These are phyloP conservation scores for Candida adriatica DNA, from an alignment of 805 yeast species.

Conservation along the genomic window DNA sequence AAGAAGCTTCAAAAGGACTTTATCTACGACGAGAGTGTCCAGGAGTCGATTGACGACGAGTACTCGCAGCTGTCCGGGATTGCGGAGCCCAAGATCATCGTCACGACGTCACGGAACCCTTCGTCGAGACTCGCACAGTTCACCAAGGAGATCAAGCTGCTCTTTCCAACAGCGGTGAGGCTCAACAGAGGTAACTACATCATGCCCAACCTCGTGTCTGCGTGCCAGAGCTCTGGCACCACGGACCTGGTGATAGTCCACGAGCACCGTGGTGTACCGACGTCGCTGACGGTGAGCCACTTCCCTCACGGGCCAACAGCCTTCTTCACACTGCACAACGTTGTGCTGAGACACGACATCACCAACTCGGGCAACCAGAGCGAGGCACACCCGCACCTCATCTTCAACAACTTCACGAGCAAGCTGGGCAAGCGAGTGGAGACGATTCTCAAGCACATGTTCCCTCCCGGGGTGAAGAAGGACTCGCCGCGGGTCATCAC, in stretches of 20 bases:
- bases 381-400: conserved; percentile 89
- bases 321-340: conserved; percentile 89
- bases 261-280: conserved; percentile 98
- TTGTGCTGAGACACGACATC: conserved; percentile 88
- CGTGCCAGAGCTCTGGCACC: conserved; percentile 74
- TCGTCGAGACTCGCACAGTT: conserved; percentile 80
- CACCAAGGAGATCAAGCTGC: conserved; percentile 81
- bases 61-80: conserved; percentile 83
- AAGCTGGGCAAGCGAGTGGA: conserved; percentile 78
- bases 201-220: conserved; percentile 74
- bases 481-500: conserved; percentile 90
- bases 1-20: conserved; percentile 71
- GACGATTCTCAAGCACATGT: conserved; percentile 75
- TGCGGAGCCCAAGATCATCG: conserved; percentile 82
- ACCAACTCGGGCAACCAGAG: conserved; percentile 79
- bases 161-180: conserved; percentile 86
- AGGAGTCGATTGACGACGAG: conserved; percentile 77
- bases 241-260: conserved; percentile 83
- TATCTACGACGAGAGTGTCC: conserved; percentile 76
- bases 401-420: conserved; percentile 83
- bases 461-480: conserved; percentile 94
- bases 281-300: conserved; percentile 86
- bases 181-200: conserved; percentile 91
- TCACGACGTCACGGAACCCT: conserved; percentile 93
- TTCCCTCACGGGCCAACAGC: conserved; percentile 98